Evolutionary conservation across 345 rosid species (phyloP).

Genomic region (Pseudoturritis turrita): DNA sequence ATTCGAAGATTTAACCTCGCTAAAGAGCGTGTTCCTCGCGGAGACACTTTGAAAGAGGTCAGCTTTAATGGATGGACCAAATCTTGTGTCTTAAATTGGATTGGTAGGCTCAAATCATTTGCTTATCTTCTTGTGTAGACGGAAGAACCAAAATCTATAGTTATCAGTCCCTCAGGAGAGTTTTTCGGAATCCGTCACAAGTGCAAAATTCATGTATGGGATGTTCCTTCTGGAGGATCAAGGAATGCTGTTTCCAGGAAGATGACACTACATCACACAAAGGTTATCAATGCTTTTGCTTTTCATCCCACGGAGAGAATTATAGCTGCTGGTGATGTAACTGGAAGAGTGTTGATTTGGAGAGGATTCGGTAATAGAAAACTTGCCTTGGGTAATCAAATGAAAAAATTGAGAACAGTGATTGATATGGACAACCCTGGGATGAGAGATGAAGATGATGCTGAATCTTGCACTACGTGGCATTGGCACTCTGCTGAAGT

Average conservation of each 20-base stretch:
- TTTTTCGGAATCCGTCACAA: slow-evolving; percentile 59
- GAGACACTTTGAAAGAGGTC: slow-evolving; percentile 73
- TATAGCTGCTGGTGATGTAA: slow-evolving; percentile 85
- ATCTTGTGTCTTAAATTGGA: not conserved
- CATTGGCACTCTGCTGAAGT: slow-evolving; percentile 87
- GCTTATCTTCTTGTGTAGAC: slow-evolving; percentile 45
- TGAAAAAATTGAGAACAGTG: slow-evolving; percentile 20
- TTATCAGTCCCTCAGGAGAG: slow-evolving; percentile 55
- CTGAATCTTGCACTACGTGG: slow-evolving; percentile 83
- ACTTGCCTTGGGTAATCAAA: slow-evolving; percentile 32
- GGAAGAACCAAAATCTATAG: slow-evolving; percentile 50
- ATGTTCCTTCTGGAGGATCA: slow-evolving; percentile 52
- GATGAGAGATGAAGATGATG: slow-evolving; percentile 89
- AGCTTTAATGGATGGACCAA: not conserved
- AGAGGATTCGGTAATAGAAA: slow-evolving; percentile 69
- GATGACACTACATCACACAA: slow-evolving; percentile 80
- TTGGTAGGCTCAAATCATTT: not conserved
- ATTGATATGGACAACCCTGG: slow-evolving; percentile 65
- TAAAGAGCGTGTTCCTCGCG: slow-evolving; percentile 52
- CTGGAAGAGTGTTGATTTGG: slow-evolving; percentile 92
- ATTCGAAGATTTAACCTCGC: slow-evolving; percentile 71
- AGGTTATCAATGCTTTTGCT: slow-evolving; percentile 55
- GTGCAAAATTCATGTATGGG: slow-evolving; percentile 65
- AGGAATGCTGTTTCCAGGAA: slow-evolving; percentile 42
- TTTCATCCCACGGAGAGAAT: slow-evolving; percentile 81